These are phyloP conservation scores for Zygoascus bituminiphila DNA, from an alignment of 805 yeast species.

Conservation along the genomic window DNA sequence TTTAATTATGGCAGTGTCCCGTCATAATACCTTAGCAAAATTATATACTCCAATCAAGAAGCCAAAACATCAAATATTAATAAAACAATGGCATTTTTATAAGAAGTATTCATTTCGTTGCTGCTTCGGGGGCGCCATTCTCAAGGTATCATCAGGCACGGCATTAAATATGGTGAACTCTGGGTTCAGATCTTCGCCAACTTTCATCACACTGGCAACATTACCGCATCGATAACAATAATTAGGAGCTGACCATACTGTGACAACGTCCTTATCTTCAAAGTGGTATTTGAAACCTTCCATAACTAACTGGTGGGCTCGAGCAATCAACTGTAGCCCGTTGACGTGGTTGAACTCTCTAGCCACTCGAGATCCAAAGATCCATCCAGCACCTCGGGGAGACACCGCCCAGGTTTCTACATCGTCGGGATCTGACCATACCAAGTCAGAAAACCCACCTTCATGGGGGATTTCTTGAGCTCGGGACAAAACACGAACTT, in stretches of 20 bases:
- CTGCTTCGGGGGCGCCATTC: conserved; percentile 19
- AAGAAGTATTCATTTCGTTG: conserved; percentile 23
- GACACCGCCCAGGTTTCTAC: conserved; percentile 98
- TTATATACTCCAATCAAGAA: too few species aligned
- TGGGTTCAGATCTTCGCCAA: conserved; percentile 67
- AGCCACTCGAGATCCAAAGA: conserved; percentile 89
- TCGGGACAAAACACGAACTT: conserved; percentile 83
- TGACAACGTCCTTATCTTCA: conserved; percentile 91
- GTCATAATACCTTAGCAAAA: too few species aligned
- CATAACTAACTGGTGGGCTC: conserved; percentile 98
- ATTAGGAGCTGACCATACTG: conserved; percentile 97
- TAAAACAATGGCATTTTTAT: conserved; percentile 9
- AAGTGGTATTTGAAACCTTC: conserved; percentile 97
- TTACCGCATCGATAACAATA: conserved; percentile 97
- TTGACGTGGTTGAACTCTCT: conserved; percentile 94
- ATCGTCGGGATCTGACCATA: conserved; percentile 97
- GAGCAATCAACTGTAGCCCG: conserved; percentile 76
- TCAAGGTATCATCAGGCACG: conserved; percentile 37
- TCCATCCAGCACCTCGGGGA: conserved; percentile 98
- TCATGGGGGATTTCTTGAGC: conserved; percentile 99
- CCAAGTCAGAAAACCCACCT: conserved; percentile 95
- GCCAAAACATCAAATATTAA: too few species aligned
- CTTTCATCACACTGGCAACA: conserved; percentile 96
- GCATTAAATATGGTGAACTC: conserved; percentile 92
- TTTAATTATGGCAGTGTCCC: too few species aligned